Evolutionary conservation across 129 eudicot species (phyloP).

Genomic region (Daucus carota): DH1_v3.0 NC_030385.2:34363501-34364000

Average conservation of each 20-base stretch:
- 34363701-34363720: slow-evolving; percentile 84
- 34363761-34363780: slow-evolving; percentile 76
- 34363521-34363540: not conserved
- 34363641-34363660: slow-evolving; percentile 74
- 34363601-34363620: slow-evolving; percentile 91
- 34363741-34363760: slow-evolving; percentile 77
- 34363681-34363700: slow-evolving; percentile 90
- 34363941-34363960: slow-evolving; percentile 44
- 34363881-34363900: slow-evolving; percentile 87
- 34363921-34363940: slow-evolving; percentile 91
- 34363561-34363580: slow-evolving; percentile 92
- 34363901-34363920: slow-evolving; percentile 85
- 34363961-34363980: not conserved
- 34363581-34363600: slow-evolving; percentile 99
- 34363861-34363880: slow-evolving; percentile 79
- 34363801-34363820: slow-evolving; percentile 62
- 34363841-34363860: slow-evolving; percentile 77
- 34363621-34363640: slow-evolving; percentile 90
- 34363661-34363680: slow-evolving; percentile 79
- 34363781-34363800: slow-evolving; percentile 71
- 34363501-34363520: slow-evolving; percentile 3
- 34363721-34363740: slow-evolving; percentile 91
- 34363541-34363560: slow-evolving; percentile 99
- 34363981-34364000: not conserved
- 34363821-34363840: slow-evolving; percentile 77